These are phyloP conservation scores for Irpex sp. DNA, from an alignment of 1,284 basidiomycete species.

Conservation along the genomic window DNA sequence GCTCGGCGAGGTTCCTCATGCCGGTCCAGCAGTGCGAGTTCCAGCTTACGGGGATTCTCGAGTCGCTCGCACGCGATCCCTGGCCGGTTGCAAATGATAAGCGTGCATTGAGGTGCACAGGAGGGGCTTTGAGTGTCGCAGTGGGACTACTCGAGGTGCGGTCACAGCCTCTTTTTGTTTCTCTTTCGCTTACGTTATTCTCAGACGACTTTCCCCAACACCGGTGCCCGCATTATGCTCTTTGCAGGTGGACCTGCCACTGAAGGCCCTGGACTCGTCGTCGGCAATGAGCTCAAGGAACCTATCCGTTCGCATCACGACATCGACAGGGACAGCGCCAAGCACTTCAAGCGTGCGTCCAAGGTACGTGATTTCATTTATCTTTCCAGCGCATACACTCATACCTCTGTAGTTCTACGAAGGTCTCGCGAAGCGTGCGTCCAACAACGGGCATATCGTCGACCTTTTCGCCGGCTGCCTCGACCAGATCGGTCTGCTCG, in stretches of 20 bases:
- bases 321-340: conserved; percentile 95
- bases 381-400: neutral
- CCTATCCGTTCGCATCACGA: conserved; percentile 99
- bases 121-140: conserved; percentile 91
- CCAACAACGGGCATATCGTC: conserved; percentile 91
- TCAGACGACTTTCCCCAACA: conserved; percentile 95
- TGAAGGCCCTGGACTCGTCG: conserved; percentile 96
- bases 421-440: conserved; percentile 87
- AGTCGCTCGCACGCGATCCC: conserved; percentile 86
- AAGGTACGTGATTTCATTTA: conserved; percentile 54
- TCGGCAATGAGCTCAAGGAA: conserved; percentile 93
- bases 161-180: too few relatives aligned
- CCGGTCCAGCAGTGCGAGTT: conserved; percentile 95
- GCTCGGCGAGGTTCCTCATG: conserved; percentile 90
- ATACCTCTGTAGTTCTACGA: conserved; percentile 79
- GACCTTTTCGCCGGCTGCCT: conserved; percentile 97
- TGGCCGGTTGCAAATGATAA: conserved; percentile 98
- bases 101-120: conserved; percentile 92
- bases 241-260: conserved; percentile 97
- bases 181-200: too few relatives aligned
- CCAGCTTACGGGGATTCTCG: conserved; percentile 92
- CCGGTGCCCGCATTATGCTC: conserved; percentile 93
- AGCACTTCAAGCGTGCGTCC: conserved; percentile 95
- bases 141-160: conserved; percentile 86
- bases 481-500: conserved; percentile 95